A percentile compares a stretch with the other conserved stretches of the same genome.
phyloP scores from a whole-genome alignment of 306 rosid genomes.

The Oxytropis ochrocephala region DNA sequence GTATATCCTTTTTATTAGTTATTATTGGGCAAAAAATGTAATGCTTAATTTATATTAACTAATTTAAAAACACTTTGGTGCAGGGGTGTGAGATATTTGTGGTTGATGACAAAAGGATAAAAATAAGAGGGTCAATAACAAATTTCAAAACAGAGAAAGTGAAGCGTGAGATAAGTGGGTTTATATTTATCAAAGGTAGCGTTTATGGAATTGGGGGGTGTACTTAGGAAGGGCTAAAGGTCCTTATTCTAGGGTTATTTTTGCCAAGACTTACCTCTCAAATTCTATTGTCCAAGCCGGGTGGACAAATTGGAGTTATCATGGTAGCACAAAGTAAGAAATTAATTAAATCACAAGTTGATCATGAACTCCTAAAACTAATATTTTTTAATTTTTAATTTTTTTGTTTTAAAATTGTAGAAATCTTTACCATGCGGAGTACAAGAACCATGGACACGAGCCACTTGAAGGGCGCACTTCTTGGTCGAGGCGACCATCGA shows the following conservation, averaged over 20 bases:
- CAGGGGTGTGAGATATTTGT: slow-evolving; percentile 81
- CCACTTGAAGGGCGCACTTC: slow-evolving; percentile 31
- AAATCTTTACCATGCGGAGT: slow-evolving; percentile 54
- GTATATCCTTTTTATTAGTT: no score
- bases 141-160: slow-evolving; percentile 48
- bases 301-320: slow-evolving; percentile 76
- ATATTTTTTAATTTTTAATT: not conserved
- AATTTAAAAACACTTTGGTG: not conserved
- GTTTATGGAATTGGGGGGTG: slow-evolving; percentile 72
- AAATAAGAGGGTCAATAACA: slow-evolving; percentile 56
- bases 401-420: slow-evolving; percentile 26
- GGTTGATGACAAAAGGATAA: slow-evolving; percentile 54
- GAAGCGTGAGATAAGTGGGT: slow-evolving; percentile 51
- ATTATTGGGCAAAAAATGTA: no score
- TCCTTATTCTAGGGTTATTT: slow-evolving; percentile 57
- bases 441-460: slow-evolving; percentile 58
- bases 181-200: slow-evolving; percentile 42
- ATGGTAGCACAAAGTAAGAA: slow-evolving; percentile 58
- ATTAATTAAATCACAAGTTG: not conserved
- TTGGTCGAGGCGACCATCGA: slow-evolving; percentile 53
- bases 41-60: no score
- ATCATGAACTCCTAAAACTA: not conserved
- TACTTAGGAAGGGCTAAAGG: slow-evolving; percentile 78
- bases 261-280: slow-evolving; percentile 54
- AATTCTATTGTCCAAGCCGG: slow-evolving; percentile 45